A percentile compares a stretch with the other conserved stretches of the same genome.
Evolutionary conservation across 1,139 yeast genomes (phyloP).

Genomic region (Yamadazyma siamensis): DNA sequence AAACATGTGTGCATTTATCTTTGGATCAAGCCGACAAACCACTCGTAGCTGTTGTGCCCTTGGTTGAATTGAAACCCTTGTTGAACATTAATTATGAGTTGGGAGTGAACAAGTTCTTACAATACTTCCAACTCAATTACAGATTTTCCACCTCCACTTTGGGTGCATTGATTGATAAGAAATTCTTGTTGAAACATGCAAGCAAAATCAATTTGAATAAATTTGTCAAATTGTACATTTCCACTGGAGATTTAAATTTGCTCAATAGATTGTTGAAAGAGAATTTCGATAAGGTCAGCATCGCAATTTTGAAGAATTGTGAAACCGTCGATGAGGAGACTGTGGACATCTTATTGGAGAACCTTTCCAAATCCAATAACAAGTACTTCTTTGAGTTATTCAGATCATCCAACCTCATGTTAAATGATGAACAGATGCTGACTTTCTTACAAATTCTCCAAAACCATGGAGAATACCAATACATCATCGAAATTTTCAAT

Average conservation of each 20-base stretch:
- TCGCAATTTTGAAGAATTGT: slow-evolving; percentile 17
- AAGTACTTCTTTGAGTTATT: slow-evolving; percentile 10
- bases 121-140: slow-evolving; percentile 26
- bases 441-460: slow-evolving; percentile 7
- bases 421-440: slow-evolving; percentile 5
- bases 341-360: slow-evolving; percentile 5
- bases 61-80: slow-evolving; percentile 26
- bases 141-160: slow-evolving; percentile 33
- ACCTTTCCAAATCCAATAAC: slow-evolving; percentile 9
- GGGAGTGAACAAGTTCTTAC: slow-evolving; percentile 28
- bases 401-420: slow-evolving; percentile 2
- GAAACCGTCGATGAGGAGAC: slow-evolving; percentile 7
- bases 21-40: slow-evolving; percentile 6
- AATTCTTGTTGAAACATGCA: slow-evolving; percentile 23
- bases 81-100: slow-evolving; percentile 27
- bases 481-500: slow-evolving; percentile 5
- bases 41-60: slow-evolving; percentile 6
- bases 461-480: slow-evolving; percentile 6
- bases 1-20: slow-evolving; percentile 15
- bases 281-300: slow-evolving; percentile 27
- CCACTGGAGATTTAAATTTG: slow-evolving; percentile 12
- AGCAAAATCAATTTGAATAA: slow-evolving; percentile 19
- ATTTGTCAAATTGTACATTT: slow-evolving; percentile 23
- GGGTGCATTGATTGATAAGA: slow-evolving; percentile 28
- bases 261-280: slow-evolving; percentile 20